These are phyloP conservation scores for Pseudogymnoascus sp. DNA, from an alignment of 2,329 filamentous ascomycete species.

Conservation along the genomic window DNA sequence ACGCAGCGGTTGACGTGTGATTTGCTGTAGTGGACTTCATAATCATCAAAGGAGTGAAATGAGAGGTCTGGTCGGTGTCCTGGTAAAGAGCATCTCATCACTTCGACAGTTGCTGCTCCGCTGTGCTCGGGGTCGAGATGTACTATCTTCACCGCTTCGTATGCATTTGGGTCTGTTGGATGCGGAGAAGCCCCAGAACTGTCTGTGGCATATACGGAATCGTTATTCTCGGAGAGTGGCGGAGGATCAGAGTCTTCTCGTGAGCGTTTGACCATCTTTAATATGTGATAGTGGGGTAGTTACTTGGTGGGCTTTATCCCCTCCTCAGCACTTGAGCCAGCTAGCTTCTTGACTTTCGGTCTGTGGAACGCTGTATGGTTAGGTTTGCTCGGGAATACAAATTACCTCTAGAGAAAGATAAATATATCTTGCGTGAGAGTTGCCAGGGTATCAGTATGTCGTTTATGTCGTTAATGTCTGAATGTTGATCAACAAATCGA, in stretches of 20 bases:
- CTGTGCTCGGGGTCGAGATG: constrained; percentile 55
- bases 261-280: constrained; percentile 55
- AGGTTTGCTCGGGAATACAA: not conserved
- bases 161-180: constrained; percentile 22
- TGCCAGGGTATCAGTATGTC: not conserved
- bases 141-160: constrained; percentile 47
- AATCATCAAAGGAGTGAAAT: constrained; percentile 72
- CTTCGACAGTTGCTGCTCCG: constrained; percentile 26
- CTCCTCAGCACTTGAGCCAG: constrained; percentile 10
- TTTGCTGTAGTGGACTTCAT: constrained; percentile 79
- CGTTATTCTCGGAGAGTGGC: constrained; percentile 19
- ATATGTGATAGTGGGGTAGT: constrained; percentile 31
- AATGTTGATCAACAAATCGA: not conserved
- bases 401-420: not conserved
- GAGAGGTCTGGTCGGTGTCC: constrained; percentile 65
- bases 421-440: not conserved
- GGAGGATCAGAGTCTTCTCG: constrained; percentile 44
- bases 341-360: constrained; percentile 19
- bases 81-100: constrained; percentile 75
- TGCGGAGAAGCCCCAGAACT: constrained; percentile 24
- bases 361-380: constrained; percentile 12
- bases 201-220: constrained; percentile 15
- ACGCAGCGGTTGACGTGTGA: constrained; percentile 78
- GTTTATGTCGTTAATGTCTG: not conserved
- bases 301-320: constrained; percentile 23